Conservation (phyloP, 495 filamentous ascomycete genomes). For the Pyronema omphalodes region DNA sequence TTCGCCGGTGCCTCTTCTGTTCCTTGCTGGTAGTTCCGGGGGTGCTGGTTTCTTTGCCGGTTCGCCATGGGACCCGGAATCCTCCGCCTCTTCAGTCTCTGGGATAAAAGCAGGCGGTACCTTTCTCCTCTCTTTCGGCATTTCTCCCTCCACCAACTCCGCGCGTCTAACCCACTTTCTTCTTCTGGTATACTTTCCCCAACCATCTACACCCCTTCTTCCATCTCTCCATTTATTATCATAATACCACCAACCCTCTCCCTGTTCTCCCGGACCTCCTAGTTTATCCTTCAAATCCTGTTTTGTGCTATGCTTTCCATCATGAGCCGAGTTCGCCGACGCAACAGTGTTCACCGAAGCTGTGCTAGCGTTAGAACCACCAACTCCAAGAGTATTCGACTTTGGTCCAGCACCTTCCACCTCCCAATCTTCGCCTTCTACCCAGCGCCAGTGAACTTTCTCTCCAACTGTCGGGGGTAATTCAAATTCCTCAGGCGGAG, state of each 20-base stretch:
- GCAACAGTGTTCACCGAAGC: too few species aligned
- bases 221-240: slow-evolving; percentile 98
- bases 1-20: neutral
- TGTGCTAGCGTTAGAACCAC: too few species aligned
- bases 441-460: slow-evolving; percentile 77
- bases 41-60: neutral
- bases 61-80: neutral
- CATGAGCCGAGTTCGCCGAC: neutral
- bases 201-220: slow-evolving; percentile 70
- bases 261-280: slow-evolving; percentile 32
- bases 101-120: neutral
- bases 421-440: slow-evolving; percentile 62
- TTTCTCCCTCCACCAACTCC: slow-evolving; percentile 58
- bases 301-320: slow-evolving; percentile 16
- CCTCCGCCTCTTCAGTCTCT: neutral
- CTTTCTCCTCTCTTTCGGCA: neutral
- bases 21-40: neutral
- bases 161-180: slow-evolving; percentile 94
- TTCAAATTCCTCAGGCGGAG: slow-evolving; percentile 62
- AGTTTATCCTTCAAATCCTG: slow-evolving; percentile 27
- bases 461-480: slow-evolving; percentile 65
- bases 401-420: slow-evolving; percentile 45
- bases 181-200: slow-evolving; percentile 85
- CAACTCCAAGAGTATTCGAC: too few species aligned
- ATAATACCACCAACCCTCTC: slow-evolving; percentile 87